phyloP scores from a whole-genome alignment of 768 basidiomycete genomes.

The Kwoniella dejecticola region DNA sequence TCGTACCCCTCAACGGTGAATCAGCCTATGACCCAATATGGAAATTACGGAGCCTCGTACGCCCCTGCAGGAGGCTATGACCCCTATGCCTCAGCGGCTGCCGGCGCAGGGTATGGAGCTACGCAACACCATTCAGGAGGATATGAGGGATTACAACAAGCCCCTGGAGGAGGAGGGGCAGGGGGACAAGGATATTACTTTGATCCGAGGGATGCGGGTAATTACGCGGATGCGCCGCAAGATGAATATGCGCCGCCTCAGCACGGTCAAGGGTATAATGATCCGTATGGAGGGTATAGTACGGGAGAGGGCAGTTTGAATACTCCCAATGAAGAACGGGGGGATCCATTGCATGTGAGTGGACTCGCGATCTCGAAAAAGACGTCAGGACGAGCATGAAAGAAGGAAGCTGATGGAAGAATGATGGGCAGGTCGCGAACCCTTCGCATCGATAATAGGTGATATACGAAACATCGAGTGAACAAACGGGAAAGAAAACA shows the following conservation, averaged over 20 bases:
- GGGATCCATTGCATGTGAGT: constrained; percentile 48
- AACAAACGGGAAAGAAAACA: too few relatives aligned
- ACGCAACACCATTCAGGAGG: constrained; percentile 16
- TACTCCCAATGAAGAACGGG: constrained; percentile 38
- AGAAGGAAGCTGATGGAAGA: background rate
- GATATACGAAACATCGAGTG: too few relatives aligned
- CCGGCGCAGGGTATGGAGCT: constrained; percentile 23
- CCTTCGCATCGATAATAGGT: constrained; percentile 18
- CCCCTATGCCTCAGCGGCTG: constrained; percentile 43
- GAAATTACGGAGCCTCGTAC: constrained; percentile 51
- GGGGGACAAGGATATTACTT: constrained; percentile 42
- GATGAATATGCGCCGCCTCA: constrained; percentile 21
- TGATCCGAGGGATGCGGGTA: constrained; percentile 36
- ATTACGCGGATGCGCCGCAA: constrained; percentile 31
- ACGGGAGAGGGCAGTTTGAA: constrained; percentile 33
- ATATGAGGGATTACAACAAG: constrained; percentile 31
- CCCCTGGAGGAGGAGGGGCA: too few relatives aligned
- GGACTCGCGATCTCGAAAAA: background rate
- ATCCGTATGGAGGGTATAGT: constrained; percentile 39
- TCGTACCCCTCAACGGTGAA: constrained; percentile 47
- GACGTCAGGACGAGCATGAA: too few relatives aligned
- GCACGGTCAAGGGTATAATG: constrained; percentile 10
- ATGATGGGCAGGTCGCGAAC: constrained; percentile 35
- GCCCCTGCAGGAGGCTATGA: constrained; percentile 52
- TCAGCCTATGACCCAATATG: constrained; percentile 53